Evolutionary conservation across 2,329 filamentous ascomycete genomes (phyloP).

Genomic region (Parasarocladium wereldwijsianum): DNA sequence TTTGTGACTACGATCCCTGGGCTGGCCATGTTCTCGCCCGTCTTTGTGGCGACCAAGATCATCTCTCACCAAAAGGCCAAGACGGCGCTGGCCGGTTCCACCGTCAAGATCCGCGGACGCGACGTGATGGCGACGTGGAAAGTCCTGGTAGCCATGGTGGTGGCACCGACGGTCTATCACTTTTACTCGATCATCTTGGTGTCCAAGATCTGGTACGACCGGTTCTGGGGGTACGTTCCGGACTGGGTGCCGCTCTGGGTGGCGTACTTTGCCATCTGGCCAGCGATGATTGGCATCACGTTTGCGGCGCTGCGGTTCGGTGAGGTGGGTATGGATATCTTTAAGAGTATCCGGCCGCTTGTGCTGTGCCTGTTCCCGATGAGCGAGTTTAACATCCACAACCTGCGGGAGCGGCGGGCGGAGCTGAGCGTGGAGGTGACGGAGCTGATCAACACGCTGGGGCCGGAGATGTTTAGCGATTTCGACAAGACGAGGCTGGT

Average conservation of each 20-base stretch:
- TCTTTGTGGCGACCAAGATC: slow-evolving; percentile 71
- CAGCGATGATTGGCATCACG: slow-evolving; percentile 75
- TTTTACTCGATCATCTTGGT: slow-evolving; percentile 64
- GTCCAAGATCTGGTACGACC: slow-evolving; percentile 66
- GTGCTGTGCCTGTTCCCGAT: slow-evolving; percentile 73
- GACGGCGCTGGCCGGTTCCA: slow-evolving; percentile 70
- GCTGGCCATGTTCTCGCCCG: slow-evolving; percentile 71
- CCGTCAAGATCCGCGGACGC: slow-evolving; percentile 74
- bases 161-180: slow-evolving; percentile 71
- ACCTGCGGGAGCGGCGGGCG: slow-evolving; percentile 57
- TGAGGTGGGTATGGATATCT: slow-evolving; percentile 96
- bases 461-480: slow-evolving; percentile 94
- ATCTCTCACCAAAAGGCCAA: slow-evolving; percentile 73
- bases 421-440: slow-evolving; percentile 73
- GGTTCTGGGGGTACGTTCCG: slow-evolving; percentile 70
- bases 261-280: slow-evolving; percentile 59
- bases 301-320: slow-evolving; percentile 90
- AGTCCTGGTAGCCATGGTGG: slow-evolving; percentile 69
- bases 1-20: slow-evolving; percentile 75
- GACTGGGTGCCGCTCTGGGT: slow-evolving; percentile 66
- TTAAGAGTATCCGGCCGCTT: slow-evolving; percentile 84
- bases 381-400: slow-evolving; percentile 70
- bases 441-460: slow-evolving; percentile 84
- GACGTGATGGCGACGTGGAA: slow-evolving; percentile 96
- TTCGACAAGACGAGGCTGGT: slow-evolving; percentile 68